Evolutionary conservation across 257 asterid species (phyloP), one percentile per base, ranked within the genome.

Genomic region (Gentiana straminea): DNA sequence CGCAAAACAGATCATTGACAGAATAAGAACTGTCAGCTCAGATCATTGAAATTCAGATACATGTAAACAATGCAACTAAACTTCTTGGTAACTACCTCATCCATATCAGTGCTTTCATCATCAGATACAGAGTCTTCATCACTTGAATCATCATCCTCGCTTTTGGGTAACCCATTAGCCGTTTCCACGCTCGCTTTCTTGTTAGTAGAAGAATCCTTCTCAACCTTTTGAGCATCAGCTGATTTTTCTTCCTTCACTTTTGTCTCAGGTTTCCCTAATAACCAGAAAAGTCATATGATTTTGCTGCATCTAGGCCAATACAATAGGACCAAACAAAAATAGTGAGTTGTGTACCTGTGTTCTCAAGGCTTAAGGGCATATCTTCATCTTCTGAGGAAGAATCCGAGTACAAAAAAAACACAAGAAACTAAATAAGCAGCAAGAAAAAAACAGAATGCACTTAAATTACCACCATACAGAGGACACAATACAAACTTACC

Each of bases 171-270:
- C 24, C 24, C 44, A 8, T 64, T 57, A 24, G 15, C 45, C 51
- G 5, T 63, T 45, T 44, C 70, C 13, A 61, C 59, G 54, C 35
- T 70, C 34, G 94, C 93, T 68, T 73, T 86, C 71, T 81, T 83
- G 60, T 75, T 87, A 54, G 75, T 68, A 61, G 61, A 73, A 59
- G 83, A 52, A 9, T 51, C 73, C 64, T 77, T 82, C 9, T 64
- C 63, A 44, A 76, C 75, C 68, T 81, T 77, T 54, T 36, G 79
- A 61, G 70, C 47, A 47, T 59, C 89, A 9, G 52, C 77, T 33
- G 87, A 69, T 65, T 84, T 82, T 65, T 51, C 86, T 59, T 62
- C 62, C 75, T 77, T 75, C 43, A 58, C 70, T 66, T 77, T 65
- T 10, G 45, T 2, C 51, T 24, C 80, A n/a, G 77, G 60, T 65